A percentile compares a stretch with the other conserved stretches of the same genome.
Evolutionary conservation across 305 asterid genomes (phyloP).

Genomic region (Ajuga reptans): DNA sequence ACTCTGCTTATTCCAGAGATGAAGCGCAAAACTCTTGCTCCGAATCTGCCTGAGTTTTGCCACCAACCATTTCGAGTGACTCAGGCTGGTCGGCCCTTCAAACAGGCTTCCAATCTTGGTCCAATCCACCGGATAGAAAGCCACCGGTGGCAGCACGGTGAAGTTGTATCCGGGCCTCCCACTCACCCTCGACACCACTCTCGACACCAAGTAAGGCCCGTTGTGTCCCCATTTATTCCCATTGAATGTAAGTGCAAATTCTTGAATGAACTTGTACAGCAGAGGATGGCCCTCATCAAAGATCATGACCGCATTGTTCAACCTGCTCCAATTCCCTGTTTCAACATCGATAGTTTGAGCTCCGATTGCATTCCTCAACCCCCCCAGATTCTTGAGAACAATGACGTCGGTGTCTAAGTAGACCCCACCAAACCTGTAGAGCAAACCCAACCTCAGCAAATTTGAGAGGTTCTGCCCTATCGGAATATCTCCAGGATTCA

Average conservation of each 20-base stretch:
- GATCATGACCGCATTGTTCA: conserved; percentile 75
- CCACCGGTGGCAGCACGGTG: conserved; percentile 50
- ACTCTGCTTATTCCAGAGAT: conserved; percentile 87
- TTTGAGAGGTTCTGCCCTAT: conserved; percentile 78
- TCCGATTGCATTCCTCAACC: conserved; percentile 51
- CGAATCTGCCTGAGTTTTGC: conserved; percentile 50
- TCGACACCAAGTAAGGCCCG: conserved; percentile 78
- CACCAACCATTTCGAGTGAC: conserved; percentile 47
- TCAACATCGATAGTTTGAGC: conserved; percentile 53
- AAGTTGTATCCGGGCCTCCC: conserved; percentile 52
- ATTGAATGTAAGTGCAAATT: conserved; percentile 77
- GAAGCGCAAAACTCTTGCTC: conserved; percentile 48
- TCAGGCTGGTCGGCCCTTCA: conserved; percentile 39
- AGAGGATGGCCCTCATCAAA: conserved; percentile 68
- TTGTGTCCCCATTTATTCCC: conserved; percentile 92
- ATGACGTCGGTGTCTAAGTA: conserved; percentile 67
- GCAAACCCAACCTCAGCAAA: conserved; percentile 60
- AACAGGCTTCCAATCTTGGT: conserved; percentile 51
- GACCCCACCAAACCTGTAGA: conserved; percentile 73
- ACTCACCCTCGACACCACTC: conserved; percentile 57
- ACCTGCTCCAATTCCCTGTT: conserved; percentile 60
- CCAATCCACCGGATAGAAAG: conserved; percentile 86
- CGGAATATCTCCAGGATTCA: conserved; percentile 57
- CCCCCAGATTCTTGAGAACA: conserved; percentile 40
- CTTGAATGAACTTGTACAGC: conserved; percentile 65